Evolutionary conservation across 805 yeast genomes (phyloP), one percentile per base, ranked within the genome.

Genomic region (Suhomyces emberorum): DNA sequence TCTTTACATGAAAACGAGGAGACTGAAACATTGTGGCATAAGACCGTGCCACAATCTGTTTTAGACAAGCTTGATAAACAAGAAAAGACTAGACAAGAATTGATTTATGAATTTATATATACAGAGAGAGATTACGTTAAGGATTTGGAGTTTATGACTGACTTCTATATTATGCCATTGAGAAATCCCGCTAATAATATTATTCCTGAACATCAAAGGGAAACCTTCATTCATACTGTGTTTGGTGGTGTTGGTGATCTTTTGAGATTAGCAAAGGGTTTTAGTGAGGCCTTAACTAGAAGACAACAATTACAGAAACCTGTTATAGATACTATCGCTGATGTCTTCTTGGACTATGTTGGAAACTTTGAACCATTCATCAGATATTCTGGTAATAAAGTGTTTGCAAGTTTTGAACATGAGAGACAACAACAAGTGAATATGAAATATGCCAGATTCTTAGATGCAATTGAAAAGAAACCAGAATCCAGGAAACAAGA

Each of bases 111-210:
- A 63, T 83, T 89, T 21, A 85, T 88, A 34, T 85, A 85, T 46
- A 91, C 97, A 2, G 98, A 93, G 65, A 77, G 97, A 41, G 95
- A 93, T 47, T 93, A 89, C 59, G 95, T 93, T 35, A 89, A 88
- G 63, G 96, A 93, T 52, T 69, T 93, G 52, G 98, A 93, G 59
- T 86, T 89, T 47, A 72, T 93, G 50, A 79, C 95, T 29, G 98
- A 93, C 57, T 88, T 84, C 47, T 93, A 96, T 79, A 89, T 93
- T 58, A 77, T 87, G 62, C 96, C 98, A 2, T 68, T 93, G 38
- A 72, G 95, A 6, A 88, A 85, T 46, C 82, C 93, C 0, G 61
- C 61, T 11, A 67, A 65, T 39, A 85, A 83, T 50, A 83, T 88
- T 41, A 88, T 95, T 35, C 93, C 96, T 1, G 88, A 84, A 35